phyloP scores from a whole-genome alignment of 2,329 filamentous ascomycete species.

The Botrytis elliptica region DNA sequence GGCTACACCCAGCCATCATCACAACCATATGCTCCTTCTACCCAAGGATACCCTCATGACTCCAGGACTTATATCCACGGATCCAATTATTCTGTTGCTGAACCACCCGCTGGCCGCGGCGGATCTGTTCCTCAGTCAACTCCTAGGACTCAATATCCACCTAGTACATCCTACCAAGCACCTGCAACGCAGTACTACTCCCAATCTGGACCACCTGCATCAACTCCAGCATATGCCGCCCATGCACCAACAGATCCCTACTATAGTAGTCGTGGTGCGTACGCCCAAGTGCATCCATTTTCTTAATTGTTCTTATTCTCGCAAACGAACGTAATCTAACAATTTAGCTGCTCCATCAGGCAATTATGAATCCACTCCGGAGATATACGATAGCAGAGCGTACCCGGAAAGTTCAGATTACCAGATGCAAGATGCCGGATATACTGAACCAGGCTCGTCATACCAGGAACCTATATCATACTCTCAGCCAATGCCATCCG shows the following conservation, averaged over 20 bases:
- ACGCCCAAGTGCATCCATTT: conserved; percentile 38
- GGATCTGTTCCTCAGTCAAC: conserved; percentile 23
- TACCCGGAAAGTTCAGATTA: conserved; percentile 29
- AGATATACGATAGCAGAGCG: conserved; percentile 29
- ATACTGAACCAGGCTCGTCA: conserved; percentile 24
- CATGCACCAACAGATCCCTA: conserved; percentile 52
- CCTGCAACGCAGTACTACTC: conserved; percentile 31
- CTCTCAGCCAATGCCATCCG: conserved; percentile 30
- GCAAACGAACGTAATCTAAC: conserved; percentile 37
- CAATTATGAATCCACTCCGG: conserved; percentile 27
- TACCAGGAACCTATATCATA: conserved; percentile 32
- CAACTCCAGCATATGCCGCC: conserved; percentile 40
- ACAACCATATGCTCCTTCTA: conserved; percentile 20
- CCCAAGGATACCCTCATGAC: conserved; percentile 25
- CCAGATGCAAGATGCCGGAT: conserved; percentile 22
- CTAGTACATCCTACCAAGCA: conserved; percentile 25
- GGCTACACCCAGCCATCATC: conserved; percentile 27
- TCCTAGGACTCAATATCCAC: conserved; percentile 24
- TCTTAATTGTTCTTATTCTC: conserved; percentile 23
- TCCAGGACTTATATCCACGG: conserved; percentile 37
- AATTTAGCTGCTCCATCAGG: conserved; percentile 35
- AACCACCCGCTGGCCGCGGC: conserved; percentile 25
- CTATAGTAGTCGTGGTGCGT: conserved; percentile 59
- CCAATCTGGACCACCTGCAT: conserved; percentile 39
- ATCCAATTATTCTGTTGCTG: conserved; percentile 32